Percentiles rank a stretch among this genome's conserved stretches.
These are phyloP conservation scores for Bjerkandera adusta DNA, from an alignment of 1,284 basidiomycete genomes.

Conservation along the genomic window DNA sequence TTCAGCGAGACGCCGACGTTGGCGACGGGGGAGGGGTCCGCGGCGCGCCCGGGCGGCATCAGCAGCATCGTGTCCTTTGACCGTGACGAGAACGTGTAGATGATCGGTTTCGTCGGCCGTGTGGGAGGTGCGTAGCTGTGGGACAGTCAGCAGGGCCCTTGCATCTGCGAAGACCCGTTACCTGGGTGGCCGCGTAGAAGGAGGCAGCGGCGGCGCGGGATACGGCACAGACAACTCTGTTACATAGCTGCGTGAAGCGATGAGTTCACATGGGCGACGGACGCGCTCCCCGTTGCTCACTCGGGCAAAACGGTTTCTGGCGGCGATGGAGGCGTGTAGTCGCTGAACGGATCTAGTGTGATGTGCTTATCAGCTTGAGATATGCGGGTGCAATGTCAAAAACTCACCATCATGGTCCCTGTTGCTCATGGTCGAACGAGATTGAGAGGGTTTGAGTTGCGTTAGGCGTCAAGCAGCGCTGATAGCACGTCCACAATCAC, in stretches of 20 bases:
- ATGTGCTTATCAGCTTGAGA: neutral
- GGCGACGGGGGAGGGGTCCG: conserved; percentile 34
- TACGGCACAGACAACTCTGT: conserved; percentile 8
- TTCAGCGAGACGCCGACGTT: conserved; percentile 41
- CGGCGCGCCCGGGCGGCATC: conserved; percentile 31
- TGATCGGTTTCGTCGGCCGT: conserved; percentile 33
- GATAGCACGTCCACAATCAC: neutral
- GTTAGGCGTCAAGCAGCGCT: neutral
- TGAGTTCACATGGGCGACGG: neutral
- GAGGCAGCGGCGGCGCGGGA: conserved; percentile 7
- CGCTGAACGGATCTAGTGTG: conserved; percentile 19
- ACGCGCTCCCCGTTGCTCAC: conserved; percentile 2
- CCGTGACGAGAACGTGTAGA: conserved; percentile 39
- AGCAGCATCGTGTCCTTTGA: conserved; percentile 33
- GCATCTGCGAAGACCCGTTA: conserved; percentile 2
- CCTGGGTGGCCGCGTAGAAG: conserved; percentile 11
- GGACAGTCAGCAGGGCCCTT: neutral
- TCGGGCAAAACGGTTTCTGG: conserved; percentile 18
- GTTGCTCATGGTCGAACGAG: neutral
- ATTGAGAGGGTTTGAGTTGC: neutral
- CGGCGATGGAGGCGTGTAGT: conserved; percentile 19
- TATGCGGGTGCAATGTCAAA: neutral
- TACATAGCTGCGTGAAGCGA: conserved; percentile 12
- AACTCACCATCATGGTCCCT: conserved; percentile 2
- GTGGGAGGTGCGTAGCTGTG: conserved; percentile 23